phyloP scores from a whole-genome alignment of 768 basidiomycete species.

The Brasilioporus rufonigricans region DNA sequence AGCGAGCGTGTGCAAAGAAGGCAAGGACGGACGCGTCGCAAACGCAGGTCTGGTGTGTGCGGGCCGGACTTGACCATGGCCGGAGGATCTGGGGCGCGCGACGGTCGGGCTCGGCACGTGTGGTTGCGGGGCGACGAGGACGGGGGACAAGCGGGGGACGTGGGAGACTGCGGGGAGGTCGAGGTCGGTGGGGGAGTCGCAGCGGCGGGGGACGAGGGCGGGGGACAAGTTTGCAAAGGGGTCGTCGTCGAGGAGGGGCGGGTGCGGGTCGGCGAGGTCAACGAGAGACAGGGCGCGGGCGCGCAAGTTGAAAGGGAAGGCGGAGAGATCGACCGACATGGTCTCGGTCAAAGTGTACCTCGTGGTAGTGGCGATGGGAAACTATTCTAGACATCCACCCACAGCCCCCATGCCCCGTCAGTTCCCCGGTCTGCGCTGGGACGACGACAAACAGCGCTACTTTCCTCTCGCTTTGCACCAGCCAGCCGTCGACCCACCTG shows the following conservation, averaged over 20 bases:
- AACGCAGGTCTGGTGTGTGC: constrained; percentile 44
- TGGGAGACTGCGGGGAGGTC: neutral
- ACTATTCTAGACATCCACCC: no score
- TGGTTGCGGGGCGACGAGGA: constrained; percentile 2
- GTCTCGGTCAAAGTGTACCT: no score
- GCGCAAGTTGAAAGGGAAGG: neutral
- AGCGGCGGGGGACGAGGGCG: no score
- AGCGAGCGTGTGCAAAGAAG: constrained; percentile 40
- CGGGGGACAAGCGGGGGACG: neutral
- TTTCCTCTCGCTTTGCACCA: constrained; percentile 42
- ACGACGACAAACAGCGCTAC: constrained; percentile 50
- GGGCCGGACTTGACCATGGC: constrained; percentile 35
- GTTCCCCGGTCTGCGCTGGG: constrained; percentile 59
- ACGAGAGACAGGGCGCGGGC: neutral
- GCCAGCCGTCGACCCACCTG: neutral
- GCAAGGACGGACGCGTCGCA: constrained; percentile 39
- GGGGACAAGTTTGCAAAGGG: constrained; percentile 64
- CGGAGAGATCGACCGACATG: no score
- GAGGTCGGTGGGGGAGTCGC: neutral
- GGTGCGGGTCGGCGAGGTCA: neutral
- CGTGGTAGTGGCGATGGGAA: neutral
- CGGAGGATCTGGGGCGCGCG: constrained; percentile 33
- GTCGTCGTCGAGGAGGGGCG: constrained; percentile 54
- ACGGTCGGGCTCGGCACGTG: constrained; percentile 8
- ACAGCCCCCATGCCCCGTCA: constrained; percentile 51